Evolutionary conservation across 345 rosid genomes (phyloP).

Genomic region (Eucalyptus marginata): DNA sequence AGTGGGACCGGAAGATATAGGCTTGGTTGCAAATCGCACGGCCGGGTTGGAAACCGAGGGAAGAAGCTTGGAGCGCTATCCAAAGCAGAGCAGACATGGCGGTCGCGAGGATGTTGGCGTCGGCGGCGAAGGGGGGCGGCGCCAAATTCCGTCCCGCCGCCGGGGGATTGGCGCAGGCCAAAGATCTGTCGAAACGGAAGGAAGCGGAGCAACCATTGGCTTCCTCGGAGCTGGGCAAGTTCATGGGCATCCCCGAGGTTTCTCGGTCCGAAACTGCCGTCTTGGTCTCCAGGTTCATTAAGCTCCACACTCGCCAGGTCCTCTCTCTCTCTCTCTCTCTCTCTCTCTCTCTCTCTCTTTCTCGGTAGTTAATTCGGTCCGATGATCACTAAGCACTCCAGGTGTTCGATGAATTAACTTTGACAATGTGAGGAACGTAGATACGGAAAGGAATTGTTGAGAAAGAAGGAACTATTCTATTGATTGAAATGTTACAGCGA

Average conservation of each 20-base stretch:
- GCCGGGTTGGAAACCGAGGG: background rate
- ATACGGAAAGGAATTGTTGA: background rate
- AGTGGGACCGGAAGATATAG: background rate
- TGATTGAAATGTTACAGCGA: background rate
- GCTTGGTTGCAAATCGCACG: background rate
- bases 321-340: background rate
- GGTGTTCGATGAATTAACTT: background rate
- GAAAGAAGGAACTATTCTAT: background rate
- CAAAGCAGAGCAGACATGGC: background rate
- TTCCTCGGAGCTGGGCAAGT: slow-evolving; percentile 25
- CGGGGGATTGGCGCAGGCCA: background rate
- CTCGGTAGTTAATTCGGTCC: background rate
- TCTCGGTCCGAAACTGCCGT: slow-evolving; percentile 19
- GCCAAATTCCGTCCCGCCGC: background rate
- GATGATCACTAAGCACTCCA: background rate
- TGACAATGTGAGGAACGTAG: background rate
- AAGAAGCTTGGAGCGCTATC: background rate
- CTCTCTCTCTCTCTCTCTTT: background rate
- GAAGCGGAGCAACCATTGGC: background rate
- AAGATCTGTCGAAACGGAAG: background rate
- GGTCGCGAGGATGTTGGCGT: background rate
- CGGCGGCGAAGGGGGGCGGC: background rate
- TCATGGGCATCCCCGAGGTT: slow-evolving; percentile 18
- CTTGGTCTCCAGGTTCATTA: slow-evolving; percentile 34
- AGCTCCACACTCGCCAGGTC: slow-evolving; percentile 38